Evolutionary conservation across 2,329 filamentous ascomycete species (phyloP).

Genomic region (Sordariomycetes sp.): DNA sequence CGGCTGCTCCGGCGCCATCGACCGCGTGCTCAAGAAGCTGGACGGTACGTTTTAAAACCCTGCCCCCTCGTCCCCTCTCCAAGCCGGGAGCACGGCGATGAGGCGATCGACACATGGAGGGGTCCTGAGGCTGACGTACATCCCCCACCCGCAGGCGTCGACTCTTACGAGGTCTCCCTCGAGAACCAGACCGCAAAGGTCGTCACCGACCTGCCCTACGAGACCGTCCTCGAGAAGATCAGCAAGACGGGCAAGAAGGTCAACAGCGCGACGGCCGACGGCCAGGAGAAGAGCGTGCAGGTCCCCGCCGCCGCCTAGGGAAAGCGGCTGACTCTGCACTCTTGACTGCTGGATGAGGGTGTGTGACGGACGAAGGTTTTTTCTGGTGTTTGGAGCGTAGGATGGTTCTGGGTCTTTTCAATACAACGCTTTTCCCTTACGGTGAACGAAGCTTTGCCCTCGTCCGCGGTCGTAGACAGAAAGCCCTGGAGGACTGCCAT

Average conservation of each 20-base stretch:
- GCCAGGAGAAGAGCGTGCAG: conserved; percentile 44
- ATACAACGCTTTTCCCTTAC: too few relatives aligned
- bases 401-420: too few relatives aligned
- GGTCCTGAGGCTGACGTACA: conserved; percentile 5
- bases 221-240: conserved; percentile 77
- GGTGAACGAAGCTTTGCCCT: too few relatives aligned
- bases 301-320: conserved; percentile 24
- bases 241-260: conserved; percentile 94
- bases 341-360: too few relatives aligned
- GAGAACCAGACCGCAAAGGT: conserved; percentile 77
- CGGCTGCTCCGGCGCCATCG: conserved; percentile 90
- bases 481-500: too few relatives aligned
- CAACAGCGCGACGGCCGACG: conserved; percentile 66
- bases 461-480: too few relatives aligned
- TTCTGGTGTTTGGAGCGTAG: too few relatives aligned
- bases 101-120: not conserved
- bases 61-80: not conserved
- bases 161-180: conserved; percentile 79
- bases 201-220: conserved; percentile 62
- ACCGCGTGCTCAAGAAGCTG: conserved; percentile 85
- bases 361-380: too few relatives aligned
- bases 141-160: conserved; percentile 53
- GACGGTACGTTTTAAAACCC: conserved; percentile 53
- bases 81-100: not conserved
- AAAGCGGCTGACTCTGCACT: not conserved